Evolutionary conservation across 139 green algal genomes (phyloP), one percentile per base, ranked within the genome.

Genomic region (Chlamydomonas urium): DNA sequence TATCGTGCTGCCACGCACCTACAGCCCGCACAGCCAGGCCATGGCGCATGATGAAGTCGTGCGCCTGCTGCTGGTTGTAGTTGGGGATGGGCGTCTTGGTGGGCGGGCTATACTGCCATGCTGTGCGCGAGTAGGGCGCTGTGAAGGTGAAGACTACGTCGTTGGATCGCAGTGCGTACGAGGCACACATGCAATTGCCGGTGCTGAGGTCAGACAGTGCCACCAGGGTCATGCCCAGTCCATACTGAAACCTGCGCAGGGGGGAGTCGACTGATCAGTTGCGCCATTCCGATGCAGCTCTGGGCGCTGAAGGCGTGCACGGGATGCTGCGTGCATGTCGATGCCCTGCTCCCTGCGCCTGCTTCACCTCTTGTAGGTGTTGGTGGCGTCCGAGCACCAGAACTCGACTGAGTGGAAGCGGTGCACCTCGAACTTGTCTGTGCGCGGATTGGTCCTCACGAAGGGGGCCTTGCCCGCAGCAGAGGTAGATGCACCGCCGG

Each of bases 321-420:
- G 28, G 14, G 32, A 45, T 67, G 32, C 32, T 24, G 4, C 10
- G 59, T 5, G 6, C 6, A 42, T 47, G 32, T 67, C 10, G 31
- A 33, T 47, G 59, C 53, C 23, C 53, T 63, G 6, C n/a, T 17
- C 23, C 53, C 21, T 35, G 24, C 53, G n/a, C 53, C 59, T 26
- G 59, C 10, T n/a, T 1, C 38, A 90, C 88, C 89, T 78, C 56
- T 87, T 91, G 72, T 79, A 87, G 0, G 88, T 89, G 62, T 81
- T 96, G 1, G 89, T 97, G 14, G 95, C 95, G 53, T 99, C 95
- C 5, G 79, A 72, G 60, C 84, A 93, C 84, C 86, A 99, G 56
- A 97, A 97, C 74, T 99, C 95, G 21, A 99, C 69, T 73, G 97
- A 90, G 63, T 99, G 91, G 53, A 99, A 99, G 24, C 84, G 69